Evolutionary conservation across 1,284 basidiomycete genomes (phyloP), one percentile per base, ranked within the genome.

Genomic region (Fomes fomentarius): DNA sequence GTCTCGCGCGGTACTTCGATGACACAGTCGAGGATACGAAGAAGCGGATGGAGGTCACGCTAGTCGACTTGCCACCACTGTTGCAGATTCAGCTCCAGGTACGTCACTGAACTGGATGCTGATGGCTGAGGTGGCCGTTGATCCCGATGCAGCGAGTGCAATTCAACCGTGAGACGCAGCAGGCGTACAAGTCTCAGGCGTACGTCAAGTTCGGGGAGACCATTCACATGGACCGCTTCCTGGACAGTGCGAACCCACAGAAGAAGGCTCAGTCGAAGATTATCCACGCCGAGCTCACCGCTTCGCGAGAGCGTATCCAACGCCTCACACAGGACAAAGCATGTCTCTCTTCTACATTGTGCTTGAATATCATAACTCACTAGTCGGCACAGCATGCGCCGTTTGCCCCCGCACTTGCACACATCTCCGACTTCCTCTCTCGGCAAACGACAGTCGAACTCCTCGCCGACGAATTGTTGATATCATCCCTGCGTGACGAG

Each of bases 51-150:
- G 89, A 94, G 62, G 91, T 97, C 37, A 82, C 90, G 10, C 78
- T 98, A 31, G 83, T 96, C 7, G 85, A 94, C 54, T 78, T 96
- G 21, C 96, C 96, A 1, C 93, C 94, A 1, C 73, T 98, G 52
- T 74, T 99, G 28, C 97, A 99, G 69, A 93, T 99, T 45, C 96
- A 98, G 70, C 81, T 99, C 30, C 92, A 96, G 83, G 93, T 92
- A 54, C 62, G n/a, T n/a, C n/a, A 77, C 65, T 1, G 25, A 10
- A 31, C 39, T 10, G 33, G 22, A 8, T 42, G 26, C 34, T 39
- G 48, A 34, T 26, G 35, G 47, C 45, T 49, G 9, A 31, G 31
- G 28, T 50, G 38, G 17, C 39, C n/a, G n/a, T n/a, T 33, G 34
- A 39, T 9, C 14, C 19, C 7, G 34, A 8, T 31, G 14, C 63